phyloP scores from a whole-genome alignment of 2,329 filamentous ascomycete genomes.

The Microcyclospora pomicola region DNA sequence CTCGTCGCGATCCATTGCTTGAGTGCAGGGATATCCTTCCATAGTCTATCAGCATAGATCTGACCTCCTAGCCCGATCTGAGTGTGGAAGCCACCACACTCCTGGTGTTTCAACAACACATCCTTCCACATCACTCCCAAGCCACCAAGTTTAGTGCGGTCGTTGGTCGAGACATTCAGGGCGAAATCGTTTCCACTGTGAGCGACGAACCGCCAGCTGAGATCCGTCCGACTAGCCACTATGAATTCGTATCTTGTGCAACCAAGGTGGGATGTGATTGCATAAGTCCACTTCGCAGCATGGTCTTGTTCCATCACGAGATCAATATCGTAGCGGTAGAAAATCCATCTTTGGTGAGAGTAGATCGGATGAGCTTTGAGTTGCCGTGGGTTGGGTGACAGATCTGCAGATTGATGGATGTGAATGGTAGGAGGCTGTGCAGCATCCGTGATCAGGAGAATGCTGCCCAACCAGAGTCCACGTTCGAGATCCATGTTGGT shows the following conservation, averaged over 20 bases:
- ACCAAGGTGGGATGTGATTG: slow-evolving; percentile 88
- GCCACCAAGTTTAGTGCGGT: slow-evolving; percentile 73
- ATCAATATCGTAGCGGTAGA: slow-evolving; percentile 89
- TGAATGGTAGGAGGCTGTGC: slow-evolving; percentile 89
- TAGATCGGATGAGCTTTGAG: slow-evolving; percentile 69
- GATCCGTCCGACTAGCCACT: slow-evolving; percentile 79
- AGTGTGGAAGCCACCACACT: slow-evolving; percentile 89
- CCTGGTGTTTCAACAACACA: slow-evolving; percentile 89
- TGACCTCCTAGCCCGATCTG: slow-evolving; percentile 88
- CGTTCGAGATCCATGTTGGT: slow-evolving; percentile 93
- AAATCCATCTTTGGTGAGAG: slow-evolving; percentile 85
- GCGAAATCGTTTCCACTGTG: slow-evolving; percentile 96
- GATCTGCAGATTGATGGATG: slow-evolving; percentile 75
- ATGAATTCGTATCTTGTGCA: slow-evolving; percentile 98
- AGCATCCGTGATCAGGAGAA: slow-evolving; percentile 81
- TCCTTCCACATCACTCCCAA: slow-evolving; percentile 98
- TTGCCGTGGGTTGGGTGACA: slow-evolving; percentile 82
- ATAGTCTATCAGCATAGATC: slow-evolving; percentile 87
- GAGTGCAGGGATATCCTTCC: slow-evolving; percentile 87
- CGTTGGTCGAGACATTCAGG: slow-evolving; percentile 70
- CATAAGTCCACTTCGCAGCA: slow-evolving; percentile 87
- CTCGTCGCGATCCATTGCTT: slow-evolving; percentile 92
- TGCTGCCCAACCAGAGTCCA: slow-evolving; percentile 83
- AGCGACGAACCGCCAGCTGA: slow-evolving; percentile 87
- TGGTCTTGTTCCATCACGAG: slow-evolving; percentile 71